Evolutionary conservation across 2,329 filamentous ascomycete genomes (phyloP), one percentile per base, ranked within the genome.

Genomic region (Exophiala oligosperma): DNA sequence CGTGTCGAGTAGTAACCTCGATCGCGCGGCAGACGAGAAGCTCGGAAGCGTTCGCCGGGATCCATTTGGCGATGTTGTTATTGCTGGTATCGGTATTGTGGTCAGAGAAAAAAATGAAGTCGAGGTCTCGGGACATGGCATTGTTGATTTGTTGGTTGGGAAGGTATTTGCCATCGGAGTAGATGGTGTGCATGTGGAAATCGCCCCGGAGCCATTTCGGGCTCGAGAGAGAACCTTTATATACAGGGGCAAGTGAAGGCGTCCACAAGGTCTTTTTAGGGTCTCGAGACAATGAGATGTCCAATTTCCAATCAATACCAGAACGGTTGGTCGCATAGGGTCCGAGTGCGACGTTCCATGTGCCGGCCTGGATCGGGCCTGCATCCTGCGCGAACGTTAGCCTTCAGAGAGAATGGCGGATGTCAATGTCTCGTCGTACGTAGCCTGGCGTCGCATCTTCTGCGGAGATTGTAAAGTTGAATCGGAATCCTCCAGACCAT

Each of bases 141-240:
- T 64, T 54, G 0, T 35, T 48, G 3, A 65, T 55, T 12, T 65
- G 60, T 47, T 57, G 37, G 14, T 44, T 47, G 1, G 64, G 64
- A n/a, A 63, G 59, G 38, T 66, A 60, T 41, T 55, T 56, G 8
- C 65, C 65, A 44, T 67, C 65, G 2, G 65, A 67, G 51, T 67
- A 66, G 49, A 67, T 54, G n/a, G 59, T 63, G 57, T 67, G 65
- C 63, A 67, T 65, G 50, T 67, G 65, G 40, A 67, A 67, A 50
- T 67, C 65, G 5, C 65, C 65, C 2, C 65, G 58, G 9, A 62
- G 62, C 65, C 65, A 67, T 43, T 41, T 28, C 32, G 29, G 38
- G 5, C 46, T 21, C 7, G 32, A 23, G 3, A 28, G n/a, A n/a
- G 52, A 8, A 17, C 41, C 35, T 37, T 51, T 49, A 37, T 43